Evolutionary conservation across 2,329 filamentous ascomycete genomes (phyloP).

Genomic region (Didymella pinodella): DNA sequence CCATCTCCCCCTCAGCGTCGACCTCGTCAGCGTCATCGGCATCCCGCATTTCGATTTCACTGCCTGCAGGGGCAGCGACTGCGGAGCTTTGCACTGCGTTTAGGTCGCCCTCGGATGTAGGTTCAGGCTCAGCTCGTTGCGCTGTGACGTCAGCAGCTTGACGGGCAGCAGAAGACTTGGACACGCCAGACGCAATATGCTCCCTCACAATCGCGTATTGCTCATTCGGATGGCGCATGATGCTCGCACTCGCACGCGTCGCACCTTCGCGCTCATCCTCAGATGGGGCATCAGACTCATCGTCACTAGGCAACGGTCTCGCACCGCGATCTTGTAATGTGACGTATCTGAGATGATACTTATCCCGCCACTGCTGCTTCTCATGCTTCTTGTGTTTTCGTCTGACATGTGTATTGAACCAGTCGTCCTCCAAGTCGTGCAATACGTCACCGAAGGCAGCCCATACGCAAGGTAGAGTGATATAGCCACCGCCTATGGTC

Average conservation of each 20-base stretch:
- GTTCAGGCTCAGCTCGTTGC: background rate
- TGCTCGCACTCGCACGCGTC: slow-evolving; percentile 17
- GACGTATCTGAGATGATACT: slow-evolving; percentile 33
- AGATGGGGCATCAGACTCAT: slow-evolving; percentile 3
- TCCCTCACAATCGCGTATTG: slow-evolving; percentile 31
- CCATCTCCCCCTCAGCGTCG: slow-evolving; percentile 38
- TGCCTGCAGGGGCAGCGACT: background rate
- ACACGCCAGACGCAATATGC: background rate
- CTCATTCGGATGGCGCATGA: slow-evolving; percentile 29
- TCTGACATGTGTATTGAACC: slow-evolving; percentile 44
- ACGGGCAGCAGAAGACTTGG: slow-evolving; percentile 8
- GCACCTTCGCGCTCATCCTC: slow-evolving; percentile 3
- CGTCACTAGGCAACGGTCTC: background rate
- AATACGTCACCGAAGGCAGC: slow-evolving; percentile 45
- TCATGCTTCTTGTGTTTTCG: slow-evolving; percentile 32
- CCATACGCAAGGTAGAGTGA: slow-evolving; percentile 38
- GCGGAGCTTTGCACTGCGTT: slow-evolving; percentile 4
- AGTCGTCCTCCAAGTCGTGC: slow-evolving; percentile 38
- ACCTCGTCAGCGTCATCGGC: slow-evolving; percentile 20
- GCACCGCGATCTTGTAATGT: slow-evolving; percentile 17
- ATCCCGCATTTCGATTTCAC: slow-evolving; percentile 27
- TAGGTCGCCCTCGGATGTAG: background rate
- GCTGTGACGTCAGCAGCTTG: background rate
- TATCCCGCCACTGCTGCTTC: slow-evolving; percentile 35
- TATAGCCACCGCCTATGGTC: slow-evolving; percentile 31